phyloP scores from a whole-genome alignment of 345 rosid genomes.

The Pugionium dolabratum region DNA sequence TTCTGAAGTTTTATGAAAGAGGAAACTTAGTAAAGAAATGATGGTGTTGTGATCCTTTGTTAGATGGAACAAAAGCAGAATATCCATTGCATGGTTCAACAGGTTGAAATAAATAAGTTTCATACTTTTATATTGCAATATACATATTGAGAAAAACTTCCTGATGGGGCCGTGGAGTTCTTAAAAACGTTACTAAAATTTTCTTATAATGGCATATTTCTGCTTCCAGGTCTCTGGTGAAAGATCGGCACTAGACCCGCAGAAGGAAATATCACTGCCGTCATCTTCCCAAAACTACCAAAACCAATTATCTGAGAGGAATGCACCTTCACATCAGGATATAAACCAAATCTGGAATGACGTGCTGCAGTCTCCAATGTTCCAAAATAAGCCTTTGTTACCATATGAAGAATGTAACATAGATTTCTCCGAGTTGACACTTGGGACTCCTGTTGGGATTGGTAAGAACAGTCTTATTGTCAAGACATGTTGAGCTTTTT shows the following conservation, averaged over 20 bases:
- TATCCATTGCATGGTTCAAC: too few relatives aligned
- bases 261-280: slow-evolving; percentile 72
- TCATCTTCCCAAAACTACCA: slow-evolving; percentile 69
- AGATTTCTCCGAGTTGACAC: slow-evolving; percentile 68
- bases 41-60: too few relatives aligned
- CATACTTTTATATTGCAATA: too few relatives aligned
- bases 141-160: too few relatives aligned
- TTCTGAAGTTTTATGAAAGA: too few relatives aligned
- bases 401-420: slow-evolving; percentile 75
- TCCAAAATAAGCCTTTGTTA: slow-evolving; percentile 61
- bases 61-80: too few relatives aligned
- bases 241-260: slow-evolving; percentile 58
- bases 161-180: too few relatives aligned
- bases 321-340: slow-evolving; percentile 45
- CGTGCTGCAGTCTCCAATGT: slow-evolving; percentile 70
- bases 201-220: background rate
- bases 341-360: too few relatives aligned
- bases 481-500: too few relatives aligned
- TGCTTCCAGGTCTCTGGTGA: slow-evolving; percentile 48
- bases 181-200: too few relatives aligned
- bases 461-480: slow-evolving; percentile 51
- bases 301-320: slow-evolving; percentile 50
- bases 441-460: slow-evolving; percentile 73
- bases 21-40: too few relatives aligned
- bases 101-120: too few relatives aligned